Percentiles rank a stretch among this genome's conserved stretches.
phyloP scores from a whole-genome alignment of 2,329 filamentous ascomycete genomes.

The Ophiocordyceps robertsii region DNA sequence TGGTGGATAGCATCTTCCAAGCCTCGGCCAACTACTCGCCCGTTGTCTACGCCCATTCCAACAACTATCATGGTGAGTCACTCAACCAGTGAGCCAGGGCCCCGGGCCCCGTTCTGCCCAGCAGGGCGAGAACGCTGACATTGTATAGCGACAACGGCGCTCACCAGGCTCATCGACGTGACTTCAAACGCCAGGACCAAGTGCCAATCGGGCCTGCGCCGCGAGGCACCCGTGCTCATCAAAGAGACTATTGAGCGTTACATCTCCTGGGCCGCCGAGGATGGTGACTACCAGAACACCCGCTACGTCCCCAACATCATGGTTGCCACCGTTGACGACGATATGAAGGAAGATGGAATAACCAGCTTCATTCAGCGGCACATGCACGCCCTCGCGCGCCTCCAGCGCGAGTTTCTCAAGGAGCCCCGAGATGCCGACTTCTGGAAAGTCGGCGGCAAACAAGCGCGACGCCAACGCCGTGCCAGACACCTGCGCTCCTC shows the following conservation, averaged over 20 bases:
- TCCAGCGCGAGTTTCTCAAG: slow-evolving; percentile 22
- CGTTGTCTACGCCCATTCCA: slow-evolving; percentile 23
- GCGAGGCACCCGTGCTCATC: slow-evolving; percentile 18
- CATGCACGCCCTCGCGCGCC: slow-evolving; percentile 20
- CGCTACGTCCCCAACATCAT: slow-evolving; percentile 24
- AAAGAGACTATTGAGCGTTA: slow-evolving; percentile 21
- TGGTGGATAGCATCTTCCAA: slow-evolving; percentile 22
- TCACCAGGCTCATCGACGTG: slow-evolving; percentile 25
- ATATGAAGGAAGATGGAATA: slow-evolving; percentile 14
- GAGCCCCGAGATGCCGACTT: slow-evolving; percentile 14
- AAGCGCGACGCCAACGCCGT: background rate
- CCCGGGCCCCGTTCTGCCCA: background rate
- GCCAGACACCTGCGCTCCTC: background rate
- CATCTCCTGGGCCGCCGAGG: slow-evolving; percentile 26
- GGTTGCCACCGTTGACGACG: slow-evolving; percentile 20
- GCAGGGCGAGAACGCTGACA: background rate
- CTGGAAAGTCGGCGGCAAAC: slow-evolving; percentile 15
- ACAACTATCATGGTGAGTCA: slow-evolving; percentile 22
- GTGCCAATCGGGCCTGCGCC: slow-evolving; percentile 20
- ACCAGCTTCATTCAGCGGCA: slow-evolving; percentile 20
- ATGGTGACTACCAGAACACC: slow-evolving; percentile 21
- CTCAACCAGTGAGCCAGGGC: background rate
- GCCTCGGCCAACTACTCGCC: slow-evolving; percentile 16
- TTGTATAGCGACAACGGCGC: slow-evolving; percentile 21
- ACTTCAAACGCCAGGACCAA: slow-evolving; percentile 19